Base-by-base conservation (phyloP, 768 basidiomycete species). In the Kondoa subrosea region DNA sequence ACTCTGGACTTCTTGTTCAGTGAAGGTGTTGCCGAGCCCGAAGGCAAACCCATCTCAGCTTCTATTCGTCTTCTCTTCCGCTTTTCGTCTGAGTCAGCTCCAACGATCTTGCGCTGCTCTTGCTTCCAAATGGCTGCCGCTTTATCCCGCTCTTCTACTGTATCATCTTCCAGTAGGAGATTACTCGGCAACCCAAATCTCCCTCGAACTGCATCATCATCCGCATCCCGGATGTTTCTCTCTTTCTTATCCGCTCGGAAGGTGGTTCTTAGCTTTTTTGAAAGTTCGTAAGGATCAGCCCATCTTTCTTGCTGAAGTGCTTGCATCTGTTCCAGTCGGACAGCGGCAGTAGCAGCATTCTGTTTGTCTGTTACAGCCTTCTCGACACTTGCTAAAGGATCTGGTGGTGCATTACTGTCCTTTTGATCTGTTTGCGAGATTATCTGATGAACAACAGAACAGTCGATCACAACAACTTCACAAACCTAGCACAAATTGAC, bases 191-290 rank as follows among this genome's bases (percentile, higher is more conserved):
- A 32, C 3, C 61, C 61, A 27, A 8, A 63, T 21, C 61, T 27
- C 61, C 12, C 21, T 16, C 15, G 15, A 3, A 63, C 16, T 17
- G 61, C 15, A 12, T 76, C 78, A 60, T 88, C 85, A 72, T 96
- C 92, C 15, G 81, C 81, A 26, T 80, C 80, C 71, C 83, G 81
- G 71, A 86, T 86, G 66, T 81, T 80, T 61, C 88, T 85, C 0
- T 87, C 76, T 78, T 86, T 88, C 80, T 96, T 99, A 70, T 87
- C 87, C 69, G 85, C 83, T 2, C 95, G 84, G 75, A 97, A 95
- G 25, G 83, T 82, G 73, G 86, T 86, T 56, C 95, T 84, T 1
- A 86, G 81, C 72, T 84, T 84, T 16, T 79, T 75, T 1, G 90
- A 92, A 21, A 90, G 83, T 0, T 82, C 70, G 73, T 93, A 97